Evolutionary conservation across 208 protist genomes (phyloP), one percentile per base, ranked within the genome.

Genomic region (Angomonas ambiguus): DNA sequence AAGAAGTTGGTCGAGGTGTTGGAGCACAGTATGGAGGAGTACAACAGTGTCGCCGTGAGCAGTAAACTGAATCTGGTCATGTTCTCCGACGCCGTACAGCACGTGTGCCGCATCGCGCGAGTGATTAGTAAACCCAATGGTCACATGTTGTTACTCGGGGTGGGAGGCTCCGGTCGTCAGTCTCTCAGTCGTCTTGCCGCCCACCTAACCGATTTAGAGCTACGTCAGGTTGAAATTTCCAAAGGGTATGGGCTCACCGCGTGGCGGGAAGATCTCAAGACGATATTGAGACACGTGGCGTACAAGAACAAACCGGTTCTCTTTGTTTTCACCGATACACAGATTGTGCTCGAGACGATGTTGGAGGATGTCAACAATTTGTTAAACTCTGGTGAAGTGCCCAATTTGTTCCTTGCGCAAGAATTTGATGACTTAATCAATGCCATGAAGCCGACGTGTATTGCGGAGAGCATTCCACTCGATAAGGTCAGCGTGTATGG

Each of bases 291-390:
- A 42, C 73, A 74, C 16, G 93, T 97, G 20, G 97, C 96, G 27
- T 87, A 98, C 72, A 79, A 98, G 42, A 97, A 97, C 53, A 83
- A 98, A 59, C 91, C 99, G 63, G 76, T 93, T n/a, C 91, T 99
- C 2, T 99, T 99, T 73, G 83, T 99, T 13, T 94, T 99, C 65
- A 90, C 92, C 13, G 98, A 99, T 82, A 98, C 98, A 1, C 98
- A 99, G 74, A 98, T 99, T 70, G 87, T 98, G 35, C 76, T 96
- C 61, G 97, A 99, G 67, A 71, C 82, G 28, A 99, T 99, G 90
- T 76, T 99, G 6, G 98, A 99, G 83, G 98, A 99, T 75, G 87
- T 99, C 22, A 99, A 99, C 87, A 99, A 98, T 75, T 78, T 99
- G 1, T 79, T 99, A 1, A 99, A 99, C 88, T 92, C 83, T 8